Evolutionary conservation across 2,329 filamentous ascomycete genomes (phyloP).

Genomic region (Plenodomus biglobosus): DNA sequence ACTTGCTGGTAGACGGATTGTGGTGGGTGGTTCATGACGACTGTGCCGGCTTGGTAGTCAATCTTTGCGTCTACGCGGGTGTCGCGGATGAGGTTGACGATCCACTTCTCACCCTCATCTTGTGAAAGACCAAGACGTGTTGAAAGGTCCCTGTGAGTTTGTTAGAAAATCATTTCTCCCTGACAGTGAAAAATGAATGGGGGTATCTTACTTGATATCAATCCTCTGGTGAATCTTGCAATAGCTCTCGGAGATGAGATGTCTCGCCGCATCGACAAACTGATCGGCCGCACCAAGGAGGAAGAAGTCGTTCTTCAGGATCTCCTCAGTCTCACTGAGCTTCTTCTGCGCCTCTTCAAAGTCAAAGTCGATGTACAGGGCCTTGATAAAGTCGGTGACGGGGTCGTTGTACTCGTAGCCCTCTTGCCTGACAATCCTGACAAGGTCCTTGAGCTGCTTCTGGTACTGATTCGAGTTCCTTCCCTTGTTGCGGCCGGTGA

Average conservation of each 20-base stretch:
- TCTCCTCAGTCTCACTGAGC: constrained; percentile 82
- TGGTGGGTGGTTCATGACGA: constrained; percentile 98
- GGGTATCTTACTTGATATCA: constrained; percentile 73
- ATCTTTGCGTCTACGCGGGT: constrained; percentile 98
- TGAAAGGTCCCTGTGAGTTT: constrained; percentile 69
- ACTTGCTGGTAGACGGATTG: constrained; percentile 99
- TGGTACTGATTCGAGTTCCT: constrained; percentile 89
- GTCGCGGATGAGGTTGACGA: constrained; percentile 98
- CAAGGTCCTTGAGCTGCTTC: constrained; percentile 97
- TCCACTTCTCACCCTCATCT: constrained; percentile 99
- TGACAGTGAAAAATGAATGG: background rate
- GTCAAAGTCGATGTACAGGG: constrained; percentile 93
- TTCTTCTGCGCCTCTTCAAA: constrained; percentile 95
- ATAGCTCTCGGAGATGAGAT: constrained; percentile 98
- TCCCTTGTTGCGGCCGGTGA: constrained; percentile 72
- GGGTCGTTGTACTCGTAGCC: constrained; percentile 97
- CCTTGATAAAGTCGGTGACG: constrained; percentile 93
- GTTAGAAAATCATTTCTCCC: constrained; percentile 11
- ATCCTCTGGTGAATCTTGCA: constrained; percentile 99
- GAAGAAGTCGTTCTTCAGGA: constrained; percentile 95
- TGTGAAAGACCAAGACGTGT: constrained; percentile 86
- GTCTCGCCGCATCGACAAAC: constrained; percentile 91
- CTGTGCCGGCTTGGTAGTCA: constrained; percentile 97
- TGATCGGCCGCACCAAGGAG: constrained; percentile 78
- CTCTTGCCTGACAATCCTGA: constrained; percentile 94